Evolutionary conservation across 2,329 filamentous ascomycete species (phyloP), one percentile per base, ranked within the genome.

Genomic region (Botrytis paeoniae): DNA sequence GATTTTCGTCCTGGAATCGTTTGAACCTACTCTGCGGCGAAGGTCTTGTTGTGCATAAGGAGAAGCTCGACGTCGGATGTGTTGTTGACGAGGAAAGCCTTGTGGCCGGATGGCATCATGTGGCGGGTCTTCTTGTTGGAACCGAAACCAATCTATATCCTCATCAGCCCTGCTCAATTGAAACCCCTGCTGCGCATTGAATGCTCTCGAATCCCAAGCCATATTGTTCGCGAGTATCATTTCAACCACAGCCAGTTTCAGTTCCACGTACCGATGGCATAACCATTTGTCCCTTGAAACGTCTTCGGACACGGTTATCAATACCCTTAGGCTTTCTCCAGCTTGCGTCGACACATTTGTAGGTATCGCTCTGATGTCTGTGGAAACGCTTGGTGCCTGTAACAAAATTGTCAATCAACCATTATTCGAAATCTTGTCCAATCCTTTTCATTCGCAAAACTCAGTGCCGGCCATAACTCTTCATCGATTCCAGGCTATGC

Each of bases 311-410:
- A 83, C 93, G 89, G 89, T 95, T 97, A 88, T 99, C 96, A 86
- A 99, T 99, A 94, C 96, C 96, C 93, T 99, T 99, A 81, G 96
- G 96, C 91, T 98, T 99, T 88, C 96, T 93, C 96, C 96, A 99
- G 89, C 90, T 92, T 80, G 92, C 85, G 83, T 89, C 91, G 81
- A 98, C 91, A 84, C 96, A 92, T 88, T 91, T 97, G 89, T 97
- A 99, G 85, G 92, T 92, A 87, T 98, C 96, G 86, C 90, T 93
- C 91, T 99, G 96, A 89, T 99, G 96, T 85, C 96, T 93, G 87
- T 90, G 91, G 92, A 98, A 99, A 88, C 89, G 90, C 90, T 95
- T 94, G 83, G 92, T 94, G 90, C 92, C 94, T 97, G 82, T 83
- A 84, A 77, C 78, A 80, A 80, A 75, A 18, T 29, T 57, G 37